These are phyloP conservation scores for Ganoderma sp. DNA, from an alignment of 1,284 basidiomycete species.

Conservation along the genomic window DNA sequence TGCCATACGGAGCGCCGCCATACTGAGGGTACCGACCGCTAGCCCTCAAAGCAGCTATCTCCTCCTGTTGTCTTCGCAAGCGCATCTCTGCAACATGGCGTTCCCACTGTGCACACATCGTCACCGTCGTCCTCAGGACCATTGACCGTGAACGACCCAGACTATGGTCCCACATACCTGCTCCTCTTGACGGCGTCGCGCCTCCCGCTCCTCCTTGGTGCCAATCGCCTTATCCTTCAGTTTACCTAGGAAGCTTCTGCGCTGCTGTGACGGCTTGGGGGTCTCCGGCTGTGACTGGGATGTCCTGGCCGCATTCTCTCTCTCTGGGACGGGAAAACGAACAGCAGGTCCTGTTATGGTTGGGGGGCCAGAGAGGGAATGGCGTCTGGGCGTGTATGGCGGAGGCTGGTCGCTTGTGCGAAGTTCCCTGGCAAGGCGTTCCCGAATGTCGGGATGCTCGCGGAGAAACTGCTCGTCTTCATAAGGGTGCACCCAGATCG, in stretches of 20 bases:
- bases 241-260: slow-evolving; percentile 61
- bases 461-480: slow-evolving; percentile 67
- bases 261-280: slow-evolving; percentile 36
- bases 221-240: slow-evolving; percentile 67
- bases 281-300: slow-evolving; percentile 33
- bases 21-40: slow-evolving; percentile 1
- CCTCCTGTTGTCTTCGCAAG: slow-evolving; percentile 34
- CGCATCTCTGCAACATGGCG: slow-evolving; percentile 40
- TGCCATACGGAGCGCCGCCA: slow-evolving; percentile 6
- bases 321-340: slow-evolving; percentile 17
- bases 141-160: background rate
- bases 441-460: slow-evolving; percentile 57
- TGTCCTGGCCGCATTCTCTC: slow-evolving; percentile 17
- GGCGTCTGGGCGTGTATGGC: slow-evolving; percentile 41
- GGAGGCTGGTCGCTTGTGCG: slow-evolving; percentile 32
- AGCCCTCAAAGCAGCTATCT: slow-evolving; percentile 22
- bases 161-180: slow-evolving; percentile 32
- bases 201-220: slow-evolving; percentile 66
- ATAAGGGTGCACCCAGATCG: slow-evolving; percentile 74
- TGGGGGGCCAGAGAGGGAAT: slow-evolving; percentile 40
- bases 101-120: slow-evolving; percentile 28
- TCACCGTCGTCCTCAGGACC: background rate
- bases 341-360: slow-evolving; percentile 11
- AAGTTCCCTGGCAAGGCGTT: slow-evolving; percentile 42
- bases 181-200: slow-evolving; percentile 35